A percentile compares a stretch with the other conserved stretches of the same genome.
phyloP scores from a whole-genome alignment of 2,329 filamentous ascomycete genomes.

The Alternaria viburni region DNA sequence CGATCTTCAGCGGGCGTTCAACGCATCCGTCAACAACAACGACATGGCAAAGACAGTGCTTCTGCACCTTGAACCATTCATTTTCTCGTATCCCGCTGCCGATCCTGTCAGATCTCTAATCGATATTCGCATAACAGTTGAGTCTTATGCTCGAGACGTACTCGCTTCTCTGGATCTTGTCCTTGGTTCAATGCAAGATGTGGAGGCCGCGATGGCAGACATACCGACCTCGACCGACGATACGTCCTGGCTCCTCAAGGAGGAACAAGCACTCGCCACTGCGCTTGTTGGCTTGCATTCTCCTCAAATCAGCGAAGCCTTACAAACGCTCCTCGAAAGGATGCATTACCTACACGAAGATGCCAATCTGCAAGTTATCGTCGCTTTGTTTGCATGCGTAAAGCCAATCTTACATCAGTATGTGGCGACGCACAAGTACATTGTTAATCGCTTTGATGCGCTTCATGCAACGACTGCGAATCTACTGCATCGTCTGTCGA shows the following conservation, averaged over 20 bases:
- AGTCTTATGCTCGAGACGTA: constrained; percentile 63
- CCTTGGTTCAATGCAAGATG: constrained; percentile 79
- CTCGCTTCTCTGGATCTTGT: constrained; percentile 74
- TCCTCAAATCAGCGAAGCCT: constrained; percentile 57
- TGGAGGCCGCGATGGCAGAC: constrained; percentile 62
- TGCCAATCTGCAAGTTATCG: constrained; percentile 53
- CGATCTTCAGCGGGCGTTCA: constrained; percentile 24
- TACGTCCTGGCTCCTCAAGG: constrained; percentile 66
- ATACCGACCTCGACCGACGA: constrained; percentile 68
- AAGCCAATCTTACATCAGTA: constrained; percentile 80
- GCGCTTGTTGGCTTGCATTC: constrained; percentile 67
- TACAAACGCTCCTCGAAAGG: constrained; percentile 54
- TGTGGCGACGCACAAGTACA: constrained; percentile 63
- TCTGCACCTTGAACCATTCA: constrained; percentile 71
- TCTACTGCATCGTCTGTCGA: constrained; percentile 76
- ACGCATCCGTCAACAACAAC: constrained; percentile 26
- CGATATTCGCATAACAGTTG: constrained; percentile 18
- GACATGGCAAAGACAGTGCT: constrained; percentile 49
- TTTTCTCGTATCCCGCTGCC: constrained; percentile 39
- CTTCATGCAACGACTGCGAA: constrained; percentile 75
- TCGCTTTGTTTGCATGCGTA: constrained; percentile 66
- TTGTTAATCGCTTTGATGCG: constrained; percentile 64
- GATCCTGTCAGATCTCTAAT: background rate
- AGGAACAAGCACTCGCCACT: constrained; percentile 39
- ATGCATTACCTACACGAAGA: constrained; percentile 54